These are phyloP conservation scores for Pichia membranifaciens DNA, from an alignment of 805 yeast species.

Conservation along the genomic window DNA sequence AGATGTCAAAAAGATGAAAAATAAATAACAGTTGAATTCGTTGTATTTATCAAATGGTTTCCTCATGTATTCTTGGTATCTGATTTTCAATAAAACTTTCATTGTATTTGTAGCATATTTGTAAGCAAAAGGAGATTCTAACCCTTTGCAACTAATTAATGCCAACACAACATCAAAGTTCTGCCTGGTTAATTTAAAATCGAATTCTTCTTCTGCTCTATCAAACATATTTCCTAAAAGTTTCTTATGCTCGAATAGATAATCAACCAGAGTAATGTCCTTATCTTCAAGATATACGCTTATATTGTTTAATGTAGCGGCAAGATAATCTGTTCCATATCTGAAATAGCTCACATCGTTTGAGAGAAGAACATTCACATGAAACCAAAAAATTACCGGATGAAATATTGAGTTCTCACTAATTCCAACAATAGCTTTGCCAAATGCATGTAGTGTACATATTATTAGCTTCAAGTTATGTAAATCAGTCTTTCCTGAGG, in stretches of 20 bases:
- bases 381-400: conserved; percentile 46
- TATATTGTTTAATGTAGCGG: conserved; percentile 32
- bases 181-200: conserved; percentile 33
- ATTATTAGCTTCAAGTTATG: conserved; percentile 19
- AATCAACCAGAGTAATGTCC: conserved; percentile 26
- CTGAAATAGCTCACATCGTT: conserved; percentile 27
- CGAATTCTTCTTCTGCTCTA: conserved; percentile 38
- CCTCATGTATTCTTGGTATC: conserved; percentile 32
- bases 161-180: conserved; percentile 50
- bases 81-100: conserved; percentile 36
- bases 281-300: conserved; percentile 27
- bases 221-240: conserved; percentile 38
- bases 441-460: conserved; percentile 39
- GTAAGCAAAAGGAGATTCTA: conserved; percentile 51
- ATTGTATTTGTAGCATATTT: conserved; percentile 43
- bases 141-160: conserved; percentile 47
- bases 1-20: conserved; percentile 30
- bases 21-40: conserved; percentile 27
- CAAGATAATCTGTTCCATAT: conserved; percentile 31
- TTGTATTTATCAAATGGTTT: neutral
- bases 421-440: conserved; percentile 45
- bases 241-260: conserved; percentile 28
- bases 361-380: conserved; percentile 21
- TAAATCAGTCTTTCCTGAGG: neutral
- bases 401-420: conserved; percentile 40